These are phyloP conservation scores for Proliferodiscus dingleyae DNA, from an alignment of 2,329 filamentous ascomycete genomes.

Conservation along the genomic window DNA sequence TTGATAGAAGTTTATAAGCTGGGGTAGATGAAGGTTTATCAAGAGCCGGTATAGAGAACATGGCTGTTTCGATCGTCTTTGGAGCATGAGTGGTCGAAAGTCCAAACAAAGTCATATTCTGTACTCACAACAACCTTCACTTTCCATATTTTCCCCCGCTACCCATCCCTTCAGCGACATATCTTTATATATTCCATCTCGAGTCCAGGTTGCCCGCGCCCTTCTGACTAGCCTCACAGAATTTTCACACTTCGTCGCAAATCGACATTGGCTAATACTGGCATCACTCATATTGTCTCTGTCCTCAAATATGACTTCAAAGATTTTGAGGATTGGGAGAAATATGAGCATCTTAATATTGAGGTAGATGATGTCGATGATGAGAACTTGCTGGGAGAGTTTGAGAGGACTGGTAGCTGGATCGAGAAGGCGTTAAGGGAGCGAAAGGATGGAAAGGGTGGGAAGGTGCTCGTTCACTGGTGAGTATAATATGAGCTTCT, in stretches of 20 bases:
- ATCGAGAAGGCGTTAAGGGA: conserved; percentile 69
- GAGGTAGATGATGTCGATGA: conserved; percentile 90
- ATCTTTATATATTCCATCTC: too few relatives aligned
- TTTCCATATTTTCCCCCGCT: too few relatives aligned
- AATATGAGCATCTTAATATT: conserved; percentile 69
- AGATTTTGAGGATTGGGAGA: conserved; percentile 51
- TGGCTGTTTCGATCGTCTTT: too few relatives aligned
- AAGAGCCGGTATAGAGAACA: too few relatives aligned
- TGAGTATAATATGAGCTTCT: conserved; percentile 39
- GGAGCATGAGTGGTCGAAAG: too few relatives aligned
- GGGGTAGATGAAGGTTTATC: too few relatives aligned
- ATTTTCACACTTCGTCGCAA: conserved; percentile 74
- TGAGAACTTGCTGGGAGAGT: conserved; percentile 76
- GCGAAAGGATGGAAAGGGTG: conserved; percentile 44
- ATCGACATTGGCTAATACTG: conserved; percentile 62
- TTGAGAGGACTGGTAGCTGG: conserved; percentile 74
- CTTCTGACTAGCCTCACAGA: conserved; percentile 40
- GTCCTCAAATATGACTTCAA: conserved; percentile 61
- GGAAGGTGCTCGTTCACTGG: conserved; percentile 66
- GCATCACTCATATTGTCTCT: conserved; percentile 89
- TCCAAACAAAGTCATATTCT: too few relatives aligned
- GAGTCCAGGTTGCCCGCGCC: background rate
- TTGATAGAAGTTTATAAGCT: too few relatives aligned
- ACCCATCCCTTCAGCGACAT: too few relatives aligned
- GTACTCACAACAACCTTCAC: too few relatives aligned